phyloP scores from a whole-genome alignment of 805 yeast genomes.

The Sungouiella thailandica region DNA sequence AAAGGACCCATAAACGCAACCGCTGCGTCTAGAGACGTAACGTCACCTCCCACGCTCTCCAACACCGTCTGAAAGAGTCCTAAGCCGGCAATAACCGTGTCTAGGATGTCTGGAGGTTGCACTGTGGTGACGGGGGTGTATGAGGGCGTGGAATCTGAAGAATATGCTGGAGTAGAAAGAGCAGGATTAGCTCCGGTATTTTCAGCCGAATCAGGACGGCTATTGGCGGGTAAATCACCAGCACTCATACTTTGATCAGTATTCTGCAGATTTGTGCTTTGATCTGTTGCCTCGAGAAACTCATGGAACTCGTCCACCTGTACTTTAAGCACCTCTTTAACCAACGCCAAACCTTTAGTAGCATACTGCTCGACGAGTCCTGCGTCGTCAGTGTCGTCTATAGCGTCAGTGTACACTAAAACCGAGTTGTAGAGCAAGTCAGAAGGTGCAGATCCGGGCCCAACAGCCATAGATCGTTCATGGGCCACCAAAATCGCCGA shows the following conservation, averaged over 20 bases:
- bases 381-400: constrained; percentile 30
- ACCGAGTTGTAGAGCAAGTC: constrained; percentile 47
- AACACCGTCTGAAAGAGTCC: constrained; percentile 25
- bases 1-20: constrained; percentile 17
- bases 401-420: constrained; percentile 42
- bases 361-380: constrained; percentile 14
- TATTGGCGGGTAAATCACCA: constrained; percentile 13
- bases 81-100: constrained; percentile 26
- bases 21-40: constrained; percentile 3
- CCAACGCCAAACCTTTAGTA: constrained; percentile 14
- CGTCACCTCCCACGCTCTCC: constrained; percentile 16
- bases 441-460: constrained; percentile 8
- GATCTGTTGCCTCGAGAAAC: constrained; percentile 12
- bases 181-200: no score
- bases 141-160: constrained; percentile 14
- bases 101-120: constrained; percentile 34
- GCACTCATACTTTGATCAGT: not conserved
- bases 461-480: constrained; percentile 29
- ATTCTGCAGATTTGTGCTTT: constrained; percentile 11
- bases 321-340: constrained; percentile 20
- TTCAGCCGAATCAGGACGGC: no score
- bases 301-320: constrained; percentile 25
- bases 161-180: no score
- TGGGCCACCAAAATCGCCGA: constrained; percentile 31
- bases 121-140: constrained; percentile 19